Base-by-base conservation (phyloP, 2,329 filamentous ascomycete genomes). In the Penicillium sp. region DNA sequence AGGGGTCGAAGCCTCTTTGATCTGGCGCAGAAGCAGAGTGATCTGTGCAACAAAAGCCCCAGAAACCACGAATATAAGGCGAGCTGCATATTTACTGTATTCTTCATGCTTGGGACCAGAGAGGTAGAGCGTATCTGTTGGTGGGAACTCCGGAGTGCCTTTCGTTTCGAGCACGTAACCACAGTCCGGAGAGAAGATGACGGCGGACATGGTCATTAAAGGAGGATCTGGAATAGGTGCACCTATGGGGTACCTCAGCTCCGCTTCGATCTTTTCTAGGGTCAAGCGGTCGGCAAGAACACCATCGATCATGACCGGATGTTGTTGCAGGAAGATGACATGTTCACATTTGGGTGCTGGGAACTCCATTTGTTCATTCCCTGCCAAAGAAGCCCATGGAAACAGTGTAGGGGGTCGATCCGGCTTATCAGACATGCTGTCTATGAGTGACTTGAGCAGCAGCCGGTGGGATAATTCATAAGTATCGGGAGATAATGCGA, bases 271-370 rank as follows among this genome's bases (percentile, higher is more conserved):
- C 63, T 77, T 77, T 29, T 78, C 71, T 49, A 85, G 69, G 27
- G 79, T 62, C 41, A 66, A 58, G 22, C 64, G 62, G 48, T 73
- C 68, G 25, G 70, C 65, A 27, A 69, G 48, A 43, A 60, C 64
- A 29, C 66, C 66, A 41, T 63, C 60, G 12, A 75, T 59, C 14
- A 63, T 52, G 12, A 76, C 65, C 4, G 77, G 77, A 57, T 79
- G 75, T 56, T 79, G 78, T 70, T 97, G 94, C 27, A 93, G 78
- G 72, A 92, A 97, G 52, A 96, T 77, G 48, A 99, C 78, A 67
- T 91, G 91, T 73, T 99, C 94, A 79, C 94, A 99, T 64, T 90
- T 89, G 0, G 91, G 90, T 31, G 82, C 74, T 18, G 85, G 82
- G 56, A 75, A 77, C 42, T 75, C 69, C 40, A 73, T 57, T 31